These are phyloP conservation scores for Pouteria campechiana DNA, from an alignment of 179 eudicot species.

Conservation along the genomic window DNA sequence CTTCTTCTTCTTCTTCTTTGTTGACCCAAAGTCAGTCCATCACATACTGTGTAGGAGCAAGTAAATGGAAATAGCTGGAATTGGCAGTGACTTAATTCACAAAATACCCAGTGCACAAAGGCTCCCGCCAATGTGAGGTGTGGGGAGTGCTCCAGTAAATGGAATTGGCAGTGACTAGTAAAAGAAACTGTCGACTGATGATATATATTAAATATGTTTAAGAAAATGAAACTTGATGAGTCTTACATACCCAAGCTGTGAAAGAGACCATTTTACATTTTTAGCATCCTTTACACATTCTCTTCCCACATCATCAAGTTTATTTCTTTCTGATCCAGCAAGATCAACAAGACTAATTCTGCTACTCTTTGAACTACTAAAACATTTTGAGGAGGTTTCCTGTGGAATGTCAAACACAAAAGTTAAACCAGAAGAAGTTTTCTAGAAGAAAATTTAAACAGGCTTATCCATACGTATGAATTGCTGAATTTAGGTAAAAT, in stretches of 20 bases:
- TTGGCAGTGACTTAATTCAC: not conserved
- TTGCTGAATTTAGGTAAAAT: too few relatives aligned
- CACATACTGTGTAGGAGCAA: too few relatives aligned
- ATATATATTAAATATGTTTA: too few relatives aligned
- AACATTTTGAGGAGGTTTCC: slow-evolving; percentile 59
- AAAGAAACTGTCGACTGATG: too few relatives aligned
- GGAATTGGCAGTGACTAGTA: not conserved
- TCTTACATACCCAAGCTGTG: slow-evolving; percentile 78
- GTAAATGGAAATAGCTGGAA: not conserved
- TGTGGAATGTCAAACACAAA: slow-evolving; percentile 12
- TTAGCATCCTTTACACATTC: slow-evolving; percentile 59
- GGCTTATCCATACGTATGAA: too few relatives aligned
- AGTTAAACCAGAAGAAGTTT: slow-evolving; percentile 1
- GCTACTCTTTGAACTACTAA: slow-evolving; percentile 86
- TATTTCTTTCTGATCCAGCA: slow-evolving; percentile 61
- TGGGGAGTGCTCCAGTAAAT: not conserved
- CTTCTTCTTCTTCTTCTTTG: too few relatives aligned
- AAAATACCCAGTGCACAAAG: too few relatives aligned
- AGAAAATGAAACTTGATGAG: not conserved
- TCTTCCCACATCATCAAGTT: slow-evolving; percentile 40
- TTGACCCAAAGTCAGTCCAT: too few relatives aligned
- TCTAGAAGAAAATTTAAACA: too few relatives aligned
- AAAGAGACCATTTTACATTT: slow-evolving; percentile 60
- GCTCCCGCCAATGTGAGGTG: not conserved
- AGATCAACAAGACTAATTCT: slow-evolving; percentile 82